Percentiles rank a stretch among this genome's conserved stretches.
phyloP scores from a whole-genome alignment of 2,329 filamentous ascomycete species.

The Amphichorda felina region DNA sequence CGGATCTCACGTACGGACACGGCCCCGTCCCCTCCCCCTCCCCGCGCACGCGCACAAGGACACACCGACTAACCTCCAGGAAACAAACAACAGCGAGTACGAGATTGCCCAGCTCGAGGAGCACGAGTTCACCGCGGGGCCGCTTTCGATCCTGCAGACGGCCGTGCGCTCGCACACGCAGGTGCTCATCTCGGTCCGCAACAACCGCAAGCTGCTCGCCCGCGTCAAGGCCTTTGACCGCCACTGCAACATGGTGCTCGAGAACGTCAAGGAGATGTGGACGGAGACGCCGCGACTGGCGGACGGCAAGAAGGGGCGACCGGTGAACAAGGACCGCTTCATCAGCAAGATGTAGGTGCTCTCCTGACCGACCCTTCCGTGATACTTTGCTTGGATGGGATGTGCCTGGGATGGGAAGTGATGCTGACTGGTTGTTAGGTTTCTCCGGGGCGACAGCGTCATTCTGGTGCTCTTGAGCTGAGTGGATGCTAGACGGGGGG shows the following conservation, averaged over 20 bases:
- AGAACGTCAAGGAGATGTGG: slow-evolving; percentile 98
- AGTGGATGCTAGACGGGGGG: too few species aligned
- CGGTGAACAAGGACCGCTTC: slow-evolving; percentile 95
- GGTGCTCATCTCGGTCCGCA: slow-evolving; percentile 93
- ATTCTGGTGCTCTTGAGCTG: slow-evolving; percentile 77
- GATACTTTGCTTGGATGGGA: too few species aligned
- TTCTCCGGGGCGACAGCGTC: slow-evolving; percentile 77
- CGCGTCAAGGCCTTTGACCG: slow-evolving; percentile 97
- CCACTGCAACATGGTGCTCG: slow-evolving; percentile 98
- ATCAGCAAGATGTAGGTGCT: slow-evolving; percentile 84
- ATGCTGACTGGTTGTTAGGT: slow-evolving; percentile 36
- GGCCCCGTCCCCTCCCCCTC: slow-evolving; percentile 5
- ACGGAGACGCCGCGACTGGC: slow-evolving; percentile 79
- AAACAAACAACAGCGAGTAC: slow-evolving; percentile 54
- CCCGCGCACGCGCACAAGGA: slow-evolving; percentile 4
- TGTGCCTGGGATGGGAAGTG: too few species aligned
- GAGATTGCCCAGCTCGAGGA: slow-evolving; percentile 64
- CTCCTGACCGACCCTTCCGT: not conserved
- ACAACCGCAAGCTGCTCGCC: slow-evolving; percentile 95
- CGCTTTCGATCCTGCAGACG: slow-evolving; percentile 86
- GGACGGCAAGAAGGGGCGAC: slow-evolving; percentile 76
- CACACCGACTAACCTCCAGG: not conserved
- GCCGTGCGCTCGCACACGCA: slow-evolving; percentile 90
- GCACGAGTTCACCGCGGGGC: slow-evolving; percentile 41
- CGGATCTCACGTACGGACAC: slow-evolving; percentile 72